Evolutionary conservation across 331 rosid species (phyloP), one percentile per base, ranked within the genome.

Genomic region (Rosa hybrid): DNA sequence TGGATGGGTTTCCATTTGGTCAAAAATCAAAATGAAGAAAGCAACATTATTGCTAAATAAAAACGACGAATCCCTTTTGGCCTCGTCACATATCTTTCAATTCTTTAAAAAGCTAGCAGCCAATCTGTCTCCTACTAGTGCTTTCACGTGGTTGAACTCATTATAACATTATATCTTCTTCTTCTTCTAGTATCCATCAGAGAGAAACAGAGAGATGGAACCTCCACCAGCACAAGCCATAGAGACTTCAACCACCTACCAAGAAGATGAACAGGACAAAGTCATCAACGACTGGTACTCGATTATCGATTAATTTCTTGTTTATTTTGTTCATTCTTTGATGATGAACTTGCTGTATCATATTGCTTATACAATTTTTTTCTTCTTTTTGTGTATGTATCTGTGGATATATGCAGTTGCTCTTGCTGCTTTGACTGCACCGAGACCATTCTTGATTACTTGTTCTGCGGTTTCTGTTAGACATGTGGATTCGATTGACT

Each of bases 351-450:
- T 53, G 20, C 20, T 50, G 9, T n/a, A 2, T 60, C 17, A 12
- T 21, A 12, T 7, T 64, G 21, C 34, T 20, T 1, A n/a, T 67
- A 48, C 21, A 3, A 20, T 5, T 44, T 11, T 49, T 77, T n/a
- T 79, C 12, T 50, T 34, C 39, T 38, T 71, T 75, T 71, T 21
- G 12, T 25, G 14, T 12, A 12, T 62, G 68, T 62, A 2, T 46
- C 65, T 49, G 53, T 60, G 74, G 74, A 65, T 59, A 21, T n/a
- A n/a, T 85, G 91, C 88, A 91, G 97, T 81, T 94, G 94, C 83
- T 94, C 98, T 74, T 90, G 98, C 85, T 91, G 79, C 34, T 94
- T 82, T 77, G 91, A 86, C 75, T 91, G 91, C 84, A 44, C 80
- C 5, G 90, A 81, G 78, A 76, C 83, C 77, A 79, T 85, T 84